A percentile compares a stretch with the other conserved stretches of the same genome.
phyloP scores from a whole-genome alignment of 2,329 filamentous ascomycete species.

The Scytalidium sp. region DNA sequence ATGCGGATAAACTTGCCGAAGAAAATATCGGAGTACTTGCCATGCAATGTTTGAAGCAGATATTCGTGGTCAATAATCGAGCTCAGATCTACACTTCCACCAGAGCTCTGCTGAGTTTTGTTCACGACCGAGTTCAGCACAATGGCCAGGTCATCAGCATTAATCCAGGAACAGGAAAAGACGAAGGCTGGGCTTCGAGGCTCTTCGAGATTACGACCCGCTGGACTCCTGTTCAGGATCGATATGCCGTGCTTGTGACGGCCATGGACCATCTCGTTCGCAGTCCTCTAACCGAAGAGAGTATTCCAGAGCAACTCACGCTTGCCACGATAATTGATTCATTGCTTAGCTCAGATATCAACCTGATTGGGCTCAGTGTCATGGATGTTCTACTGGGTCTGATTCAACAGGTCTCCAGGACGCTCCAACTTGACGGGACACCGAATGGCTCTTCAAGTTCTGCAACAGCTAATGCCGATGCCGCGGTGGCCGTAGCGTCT shows the following conservation, averaged over 20 bases:
- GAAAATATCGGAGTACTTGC: conserved; percentile 84
- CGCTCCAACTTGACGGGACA: conserved; percentile 63
- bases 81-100: conserved; percentile 79
- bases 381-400: conserved; percentile 91
- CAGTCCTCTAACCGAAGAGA: conserved; percentile 66
- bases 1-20: conserved; percentile 86
- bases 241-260: conserved; percentile 84
- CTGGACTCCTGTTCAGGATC: conserved; percentile 92
- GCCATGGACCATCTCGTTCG: conserved; percentile 73
- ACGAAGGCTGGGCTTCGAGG: conserved; percentile 74
- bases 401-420: conserved; percentile 75
- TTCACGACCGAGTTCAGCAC: conserved; percentile 56
- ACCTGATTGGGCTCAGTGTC: conserved; percentile 91
- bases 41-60: conserved; percentile 79
- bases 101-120: conserved; percentile 69
- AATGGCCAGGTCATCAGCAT: conserved; percentile 50
- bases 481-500: conserved; percentile 44
- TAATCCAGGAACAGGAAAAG: conserved; percentile 37
- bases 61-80: conserved; percentile 79
- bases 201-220: conserved; percentile 76
- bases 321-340: conserved; percentile 77
- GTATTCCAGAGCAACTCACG: conserved; percentile 69
- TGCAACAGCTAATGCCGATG: conserved; percentile 17
- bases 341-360: conserved; percentile 81
- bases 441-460: conserved; percentile 11